These are phyloP conservation scores for Fusarium zealandicum DNA, from an alignment of 2,329 filamentous ascomycete species.

Conservation along the genomic window DNA sequence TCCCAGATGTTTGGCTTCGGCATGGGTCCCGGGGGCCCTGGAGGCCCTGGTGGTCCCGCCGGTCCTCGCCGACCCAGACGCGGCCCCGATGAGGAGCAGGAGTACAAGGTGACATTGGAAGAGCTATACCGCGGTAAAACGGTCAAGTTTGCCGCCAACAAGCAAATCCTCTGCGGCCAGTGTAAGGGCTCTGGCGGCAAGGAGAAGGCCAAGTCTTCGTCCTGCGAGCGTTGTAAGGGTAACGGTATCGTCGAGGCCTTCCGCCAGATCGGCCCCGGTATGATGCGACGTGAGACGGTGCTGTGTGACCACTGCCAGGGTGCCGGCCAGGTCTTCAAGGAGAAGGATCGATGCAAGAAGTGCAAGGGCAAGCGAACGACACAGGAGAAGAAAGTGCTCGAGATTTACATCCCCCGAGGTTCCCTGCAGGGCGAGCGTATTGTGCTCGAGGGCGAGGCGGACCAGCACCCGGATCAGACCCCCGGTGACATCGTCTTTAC, in stretches of 20 bases:
- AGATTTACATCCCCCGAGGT: slow-evolving; percentile 93
- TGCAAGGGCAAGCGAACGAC: slow-evolving; percentile 92
- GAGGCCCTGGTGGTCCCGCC: slow-evolving; percentile 57
- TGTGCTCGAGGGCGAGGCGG: slow-evolving; percentile 89
- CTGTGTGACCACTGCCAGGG: slow-evolving; percentile 85
- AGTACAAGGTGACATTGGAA: slow-evolving; percentile 89
- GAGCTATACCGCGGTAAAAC: slow-evolving; percentile 99
- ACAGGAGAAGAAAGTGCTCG: slow-evolving; percentile 90
- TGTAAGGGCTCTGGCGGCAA: slow-evolving; percentile 93
- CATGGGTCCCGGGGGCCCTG: slow-evolving; percentile 60
- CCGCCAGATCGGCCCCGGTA: slow-evolving; percentile 83
- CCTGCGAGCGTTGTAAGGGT: slow-evolving; percentile 86
- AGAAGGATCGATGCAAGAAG: slow-evolving; percentile 98
- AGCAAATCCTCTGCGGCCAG: slow-evolving; percentile 85
- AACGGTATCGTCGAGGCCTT: slow-evolving; percentile 78
- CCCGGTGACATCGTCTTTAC: slow-evolving; percentile 95
- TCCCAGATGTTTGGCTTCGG: slow-evolving; percentile 90
- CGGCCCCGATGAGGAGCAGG: slow-evolving; percentile 85
- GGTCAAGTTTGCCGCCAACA: slow-evolving; percentile 93
- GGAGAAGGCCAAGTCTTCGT: slow-evolving; percentile 84
- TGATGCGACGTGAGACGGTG: slow-evolving; percentile 82
- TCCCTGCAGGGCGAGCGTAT: slow-evolving; percentile 89
- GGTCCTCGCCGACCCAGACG: slow-evolving; percentile 69
- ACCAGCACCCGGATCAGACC: slow-evolving; percentile 86
- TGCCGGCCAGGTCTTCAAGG: slow-evolving; percentile 85